Conservation (phyloP, 2,329 filamentous ascomycete genomes). For the Cytospora leucostoma region DNA sequence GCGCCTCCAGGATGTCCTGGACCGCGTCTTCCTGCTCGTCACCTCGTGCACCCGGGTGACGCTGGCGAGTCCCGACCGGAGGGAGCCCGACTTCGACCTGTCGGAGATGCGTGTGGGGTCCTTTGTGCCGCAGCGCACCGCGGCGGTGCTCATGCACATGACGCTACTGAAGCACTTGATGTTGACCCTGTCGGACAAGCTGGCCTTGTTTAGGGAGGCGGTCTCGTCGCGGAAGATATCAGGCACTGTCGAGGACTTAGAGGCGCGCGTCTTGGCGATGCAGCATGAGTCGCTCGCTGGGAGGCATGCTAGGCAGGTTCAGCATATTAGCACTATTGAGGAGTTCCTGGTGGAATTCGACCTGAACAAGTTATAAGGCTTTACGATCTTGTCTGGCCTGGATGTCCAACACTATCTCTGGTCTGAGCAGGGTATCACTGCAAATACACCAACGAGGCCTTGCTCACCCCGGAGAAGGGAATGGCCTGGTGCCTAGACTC, state of each 20-base stretch:
- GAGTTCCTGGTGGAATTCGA: slow-evolving; percentile 17
- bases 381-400: neutral
- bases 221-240: neutral
- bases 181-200: slow-evolving; percentile 28
- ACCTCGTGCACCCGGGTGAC: slow-evolving; percentile 38
- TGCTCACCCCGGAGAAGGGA: slow-evolving; percentile 43
- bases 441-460: slow-evolving; percentile 52
- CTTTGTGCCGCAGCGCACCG: slow-evolving; percentile 38
- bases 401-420: neutral
- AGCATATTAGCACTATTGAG: slow-evolving; percentile 7
- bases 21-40: slow-evolving; percentile 36
- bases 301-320: slow-evolving; percentile 4
- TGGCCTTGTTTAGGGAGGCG: slow-evolving; percentile 1
- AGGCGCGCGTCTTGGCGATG: slow-evolving; percentile 1
- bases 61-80: slow-evolving; percentile 32
- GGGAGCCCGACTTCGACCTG: slow-evolving; percentile 39
- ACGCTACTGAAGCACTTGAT: slow-evolving; percentile 39
- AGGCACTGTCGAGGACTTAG: neutral
- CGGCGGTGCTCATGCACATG: slow-evolving; percentile 39
- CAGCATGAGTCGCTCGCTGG: slow-evolving; percentile 11
- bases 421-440: slow-evolving; percentile 29
- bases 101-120: slow-evolving; percentile 45
- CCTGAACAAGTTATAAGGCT: neutral
- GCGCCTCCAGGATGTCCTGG: slow-evolving; percentile 42
- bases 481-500: slow-evolving; percentile 38